phyloP scores from a whole-genome alignment of 2,329 filamentous ascomycete species.

The Fusarium cyanostomum region DNA sequence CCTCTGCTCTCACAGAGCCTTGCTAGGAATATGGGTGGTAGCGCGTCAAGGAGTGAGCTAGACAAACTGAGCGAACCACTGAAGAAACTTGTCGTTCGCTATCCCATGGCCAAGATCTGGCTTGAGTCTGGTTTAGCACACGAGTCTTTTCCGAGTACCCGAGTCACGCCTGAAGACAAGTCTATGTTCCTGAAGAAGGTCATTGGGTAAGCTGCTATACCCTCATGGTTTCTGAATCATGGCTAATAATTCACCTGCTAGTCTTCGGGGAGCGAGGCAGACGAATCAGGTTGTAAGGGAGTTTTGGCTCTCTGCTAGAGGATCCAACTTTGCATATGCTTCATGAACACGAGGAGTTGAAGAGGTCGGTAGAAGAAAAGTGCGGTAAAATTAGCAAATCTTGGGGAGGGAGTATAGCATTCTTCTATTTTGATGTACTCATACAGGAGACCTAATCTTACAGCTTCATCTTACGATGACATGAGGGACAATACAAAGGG shows the following conservation, averaged over 20 bases:
- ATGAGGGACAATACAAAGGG: not conserved
- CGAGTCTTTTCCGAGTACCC: slow-evolving; percentile 66
- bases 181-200: slow-evolving; percentile 72
- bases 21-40: slow-evolving; percentile 73
- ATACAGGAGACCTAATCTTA: slow-evolving; percentile 3
- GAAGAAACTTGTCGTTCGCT: slow-evolving; percentile 70
- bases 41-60: slow-evolving; percentile 75
- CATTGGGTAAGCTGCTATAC: slow-evolving; percentile 57
- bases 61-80: slow-evolving; percentile 76
- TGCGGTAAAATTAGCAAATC: not conserved
- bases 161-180: slow-evolving; percentile 68
- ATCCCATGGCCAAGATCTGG: slow-evolving; percentile 68
- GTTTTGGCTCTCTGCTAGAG: slow-evolving; percentile 76
- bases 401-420: not conserved
- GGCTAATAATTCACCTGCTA: slow-evolving; percentile 42
- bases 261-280: slow-evolving; percentile 69
- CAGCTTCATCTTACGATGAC: not conserved
- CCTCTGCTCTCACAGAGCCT: slow-evolving; percentile 68
- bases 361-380: not conserved
- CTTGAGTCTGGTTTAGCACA: slow-evolving; percentile 67
- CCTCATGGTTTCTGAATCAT: not conserved
- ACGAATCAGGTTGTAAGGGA: slow-evolving; percentile 75
- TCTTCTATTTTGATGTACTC: slow-evolving; percentile 2
- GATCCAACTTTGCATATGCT: slow-evolving; percentile 68
- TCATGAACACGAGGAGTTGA: slow-evolving; percentile 51